Percentiles rank a stretch among this genome's conserved stretches.
These are phyloP conservation scores for Alternaria sp. DNA, from an alignment of 2,329 filamentous ascomycete genomes.

Conservation along the genomic window DNA sequence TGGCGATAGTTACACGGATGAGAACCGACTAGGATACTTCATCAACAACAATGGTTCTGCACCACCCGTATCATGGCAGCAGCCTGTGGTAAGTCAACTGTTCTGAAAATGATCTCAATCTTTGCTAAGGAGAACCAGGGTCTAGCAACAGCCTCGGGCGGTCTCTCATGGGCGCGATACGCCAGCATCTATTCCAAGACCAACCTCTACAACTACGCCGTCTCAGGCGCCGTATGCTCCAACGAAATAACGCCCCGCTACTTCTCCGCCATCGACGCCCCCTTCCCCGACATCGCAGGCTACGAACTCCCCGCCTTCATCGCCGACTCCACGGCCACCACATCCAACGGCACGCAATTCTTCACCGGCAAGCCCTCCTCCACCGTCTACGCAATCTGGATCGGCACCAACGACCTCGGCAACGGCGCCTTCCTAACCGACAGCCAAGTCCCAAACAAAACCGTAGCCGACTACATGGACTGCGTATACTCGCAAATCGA, in stretches of 20 bases:
- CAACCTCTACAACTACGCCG: conserved; percentile 70
- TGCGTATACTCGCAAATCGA: conserved; percentile 72
- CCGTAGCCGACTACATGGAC: conserved; percentile 68
- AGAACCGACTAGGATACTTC: conserved; percentile 71
- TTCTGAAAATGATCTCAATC: no score
- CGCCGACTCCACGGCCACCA: conserved; percentile 48
- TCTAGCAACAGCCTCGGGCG: conserved; percentile 67
- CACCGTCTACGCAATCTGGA: conserved; percentile 79
- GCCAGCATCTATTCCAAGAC: conserved; percentile 65
- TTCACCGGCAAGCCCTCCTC: conserved; percentile 58
- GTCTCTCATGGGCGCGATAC: conserved; percentile 72
- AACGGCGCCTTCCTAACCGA: conserved; percentile 70
- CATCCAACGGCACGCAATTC: conserved; percentile 49
- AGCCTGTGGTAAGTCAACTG: conserved; percentile 51
- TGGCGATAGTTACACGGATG: conserved; percentile 79
- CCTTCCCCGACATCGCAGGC: conserved; percentile 63
- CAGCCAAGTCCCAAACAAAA: conserved; percentile 64
- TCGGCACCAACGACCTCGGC: conserved; percentile 81
- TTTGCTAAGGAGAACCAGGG: conserved; percentile 32
- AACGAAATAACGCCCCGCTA: conserved; percentile 68
- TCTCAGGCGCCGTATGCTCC: conserved; percentile 74
- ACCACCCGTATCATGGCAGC: conserved; percentile 67
- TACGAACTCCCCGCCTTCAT: conserved; percentile 58
- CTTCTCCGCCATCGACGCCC: conserved; percentile 57
- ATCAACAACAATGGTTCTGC: conserved; percentile 59